Percentiles rank a stretch among this genome's conserved stretches.
Evolutionary conservation across 306 rosid genomes (phyloP).

Genomic region (Casuarina cunninghamiana): DNA sequence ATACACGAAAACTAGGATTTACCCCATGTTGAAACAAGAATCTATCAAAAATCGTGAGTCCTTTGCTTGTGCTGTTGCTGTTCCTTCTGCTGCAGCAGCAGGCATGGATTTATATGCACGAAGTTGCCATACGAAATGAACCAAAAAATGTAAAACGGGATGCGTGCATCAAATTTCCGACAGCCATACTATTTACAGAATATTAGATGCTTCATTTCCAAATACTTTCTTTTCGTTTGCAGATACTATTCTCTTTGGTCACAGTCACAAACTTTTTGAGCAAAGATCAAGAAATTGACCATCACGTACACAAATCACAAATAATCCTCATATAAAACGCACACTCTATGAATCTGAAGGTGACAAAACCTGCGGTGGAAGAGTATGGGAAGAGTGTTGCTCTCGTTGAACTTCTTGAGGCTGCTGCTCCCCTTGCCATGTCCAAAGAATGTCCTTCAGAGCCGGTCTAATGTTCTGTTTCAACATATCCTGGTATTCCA

Average conservation of each 20-base stretch:
- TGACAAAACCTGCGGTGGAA: conserved; percentile 24
- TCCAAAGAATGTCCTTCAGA: conserved; percentile 86
- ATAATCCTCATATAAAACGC: background rate
- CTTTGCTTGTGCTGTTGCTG: background rate
- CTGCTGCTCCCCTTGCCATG: conserved; percentile 77
- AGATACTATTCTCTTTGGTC: background rate
- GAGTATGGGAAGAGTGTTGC: conserved; percentile 33
- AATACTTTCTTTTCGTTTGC: background rate
- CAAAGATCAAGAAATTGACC: background rate
- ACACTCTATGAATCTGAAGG: conserved; percentile 14
- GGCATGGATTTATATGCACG: background rate
- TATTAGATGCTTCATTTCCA: background rate
- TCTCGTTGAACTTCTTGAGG: conserved; percentile 36
- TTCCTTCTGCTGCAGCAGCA: background rate
- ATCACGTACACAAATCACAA: background rate
- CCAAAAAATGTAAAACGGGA: background rate
- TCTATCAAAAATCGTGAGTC: background rate
- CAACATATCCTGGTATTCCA: conserved; percentile 73
- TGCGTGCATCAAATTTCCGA: background rate
- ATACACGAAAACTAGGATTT: background rate
- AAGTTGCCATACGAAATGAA: background rate
- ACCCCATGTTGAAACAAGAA: background rate
- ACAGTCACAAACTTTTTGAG: background rate
- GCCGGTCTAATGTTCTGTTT: conserved; percentile 76
- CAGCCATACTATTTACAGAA: background rate